phyloP scores from a whole-genome alignment of 306 rosid genomes.

The Ceratonia siliqua region DNA sequence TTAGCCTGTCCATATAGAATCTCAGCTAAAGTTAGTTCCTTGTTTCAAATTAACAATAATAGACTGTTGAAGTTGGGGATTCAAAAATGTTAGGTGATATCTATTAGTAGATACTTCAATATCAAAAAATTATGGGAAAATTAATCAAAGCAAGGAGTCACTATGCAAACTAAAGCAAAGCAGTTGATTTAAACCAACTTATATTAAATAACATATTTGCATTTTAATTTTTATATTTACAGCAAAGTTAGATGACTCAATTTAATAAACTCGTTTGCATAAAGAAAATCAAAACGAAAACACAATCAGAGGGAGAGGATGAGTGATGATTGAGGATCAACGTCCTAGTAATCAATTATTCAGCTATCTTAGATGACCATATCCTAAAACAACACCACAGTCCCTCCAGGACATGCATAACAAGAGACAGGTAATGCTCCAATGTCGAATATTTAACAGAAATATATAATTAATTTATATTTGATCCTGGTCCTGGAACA shows the following conservation, averaged over 20 bases:
- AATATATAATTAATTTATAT: constrained; percentile 11
- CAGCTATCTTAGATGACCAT: background rate
- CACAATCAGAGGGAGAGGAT: background rate
- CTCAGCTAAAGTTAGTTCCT: constrained; percentile 37
- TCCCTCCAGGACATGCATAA: constrained; percentile 12
- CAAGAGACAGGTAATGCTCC: constrained; percentile 2
- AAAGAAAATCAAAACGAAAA: background rate
- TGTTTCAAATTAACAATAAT: constrained; percentile 11
- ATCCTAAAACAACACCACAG: constrained; percentile 3
- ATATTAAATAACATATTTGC: background rate
- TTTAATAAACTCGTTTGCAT: background rate
- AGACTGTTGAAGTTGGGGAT: background rate
- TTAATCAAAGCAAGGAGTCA: constrained; percentile 4
- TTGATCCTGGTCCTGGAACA: background rate
- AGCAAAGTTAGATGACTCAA: background rate
- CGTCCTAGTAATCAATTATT: background rate
- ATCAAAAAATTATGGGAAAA: constrained; percentile 4
- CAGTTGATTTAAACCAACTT: background rate
- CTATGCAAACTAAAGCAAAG: background rate
- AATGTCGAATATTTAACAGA: background rate
- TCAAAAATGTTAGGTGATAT: background rate
- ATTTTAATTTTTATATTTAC: background rate
- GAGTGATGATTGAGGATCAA: background rate
- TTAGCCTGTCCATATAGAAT: constrained; percentile 50
- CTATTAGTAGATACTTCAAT: background rate